Conservation (phyloP, 2,329 filamentous ascomycete genomes). For the Domatiomyces globalis region DNA sequence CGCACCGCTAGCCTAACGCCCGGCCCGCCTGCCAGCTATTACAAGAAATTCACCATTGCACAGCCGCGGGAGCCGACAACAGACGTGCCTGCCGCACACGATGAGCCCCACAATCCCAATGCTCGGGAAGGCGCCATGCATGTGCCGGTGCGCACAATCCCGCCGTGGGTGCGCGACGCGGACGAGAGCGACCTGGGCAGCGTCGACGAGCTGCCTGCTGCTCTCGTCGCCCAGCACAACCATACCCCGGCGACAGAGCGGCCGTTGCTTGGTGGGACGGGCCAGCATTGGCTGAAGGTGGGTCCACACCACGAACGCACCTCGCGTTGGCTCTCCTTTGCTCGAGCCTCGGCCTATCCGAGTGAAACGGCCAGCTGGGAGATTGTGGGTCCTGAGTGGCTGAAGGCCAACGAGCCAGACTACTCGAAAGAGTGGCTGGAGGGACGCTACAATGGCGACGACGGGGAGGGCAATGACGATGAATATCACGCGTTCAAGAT, state of each 20-base stretch:
- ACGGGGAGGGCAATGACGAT: conserved; percentile 37
- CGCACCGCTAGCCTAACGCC: not conserved
- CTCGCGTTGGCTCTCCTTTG: conserved; percentile 36
- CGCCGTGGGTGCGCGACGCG: conserved; percentile 30
- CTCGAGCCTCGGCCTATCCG: conserved; percentile 30
- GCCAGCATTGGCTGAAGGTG: conserved; percentile 1
- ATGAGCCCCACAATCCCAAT: not conserved
- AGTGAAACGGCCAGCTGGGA: conserved; percentile 26
- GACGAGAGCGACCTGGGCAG: conserved; percentile 27
- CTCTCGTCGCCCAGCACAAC: conserved; percentile 34
- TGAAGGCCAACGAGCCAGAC: conserved; percentile 31
- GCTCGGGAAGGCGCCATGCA: not conserved
- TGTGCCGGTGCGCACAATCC: conserved; percentile 2
- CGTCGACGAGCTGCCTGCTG: conserved; percentile 20
- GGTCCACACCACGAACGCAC: conserved; percentile 19
- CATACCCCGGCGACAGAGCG: conserved; percentile 25
- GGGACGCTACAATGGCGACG: conserved; percentile 29
- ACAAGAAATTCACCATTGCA: not conserved
- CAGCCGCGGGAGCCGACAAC: not conserved
- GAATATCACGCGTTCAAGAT: conserved; percentile 36
- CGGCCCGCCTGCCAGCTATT: not conserved
- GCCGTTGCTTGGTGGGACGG: conserved; percentile 7
- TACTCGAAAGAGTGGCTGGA: conserved; percentile 41
- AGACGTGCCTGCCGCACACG: not conserved
- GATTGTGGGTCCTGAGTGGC: conserved; percentile 32